phyloP scores from a whole-genome alignment of 768 basidiomycete species.

The Grammothele lineata region DNA sequence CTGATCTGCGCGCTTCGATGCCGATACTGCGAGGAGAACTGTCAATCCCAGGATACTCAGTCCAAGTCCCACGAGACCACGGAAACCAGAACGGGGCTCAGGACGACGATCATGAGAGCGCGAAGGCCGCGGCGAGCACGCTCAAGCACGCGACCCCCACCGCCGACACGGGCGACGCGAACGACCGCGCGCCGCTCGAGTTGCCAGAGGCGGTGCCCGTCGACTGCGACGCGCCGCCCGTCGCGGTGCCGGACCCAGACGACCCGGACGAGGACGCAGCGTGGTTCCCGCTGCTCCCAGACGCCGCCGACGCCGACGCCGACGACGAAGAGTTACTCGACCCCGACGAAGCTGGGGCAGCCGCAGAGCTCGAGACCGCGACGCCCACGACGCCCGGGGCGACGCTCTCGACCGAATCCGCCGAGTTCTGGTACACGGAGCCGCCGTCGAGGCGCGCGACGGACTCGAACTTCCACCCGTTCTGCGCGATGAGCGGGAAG shows the following conservation, averaged over 20 bases:
- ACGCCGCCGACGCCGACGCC: not conserved
- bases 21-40: too few species aligned
- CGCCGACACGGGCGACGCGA: slow-evolving; percentile 2
- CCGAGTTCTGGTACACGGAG: slow-evolving; percentile 19
- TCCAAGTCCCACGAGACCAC: too few species aligned
- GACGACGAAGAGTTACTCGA: not conserved
- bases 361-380: not conserved
- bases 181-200: not conserved
- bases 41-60: too few species aligned
- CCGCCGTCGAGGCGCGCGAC: slow-evolving; percentile 35
- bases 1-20: too few species aligned
- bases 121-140: slow-evolving; percentile 9
- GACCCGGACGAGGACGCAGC: not conserved
- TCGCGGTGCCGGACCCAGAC: too few species aligned
- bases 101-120: not conserved
- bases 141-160: slow-evolving; percentile 1
- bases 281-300: not conserved
- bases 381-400: slow-evolving; percentile 1
- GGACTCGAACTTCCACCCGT: slow-evolving; percentile 69
- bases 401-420: slow-evolving; percentile 7
- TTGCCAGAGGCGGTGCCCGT: not conserved
- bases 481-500: slow-evolving; percentile 57
- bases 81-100: too few species aligned
- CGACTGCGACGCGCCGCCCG: not conserved
- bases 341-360: not conserved